These are phyloP conservation scores for Aspergillus sp. DNA, from an alignment of 2,329 filamentous ascomycete species.

Conservation along the genomic window DNA sequence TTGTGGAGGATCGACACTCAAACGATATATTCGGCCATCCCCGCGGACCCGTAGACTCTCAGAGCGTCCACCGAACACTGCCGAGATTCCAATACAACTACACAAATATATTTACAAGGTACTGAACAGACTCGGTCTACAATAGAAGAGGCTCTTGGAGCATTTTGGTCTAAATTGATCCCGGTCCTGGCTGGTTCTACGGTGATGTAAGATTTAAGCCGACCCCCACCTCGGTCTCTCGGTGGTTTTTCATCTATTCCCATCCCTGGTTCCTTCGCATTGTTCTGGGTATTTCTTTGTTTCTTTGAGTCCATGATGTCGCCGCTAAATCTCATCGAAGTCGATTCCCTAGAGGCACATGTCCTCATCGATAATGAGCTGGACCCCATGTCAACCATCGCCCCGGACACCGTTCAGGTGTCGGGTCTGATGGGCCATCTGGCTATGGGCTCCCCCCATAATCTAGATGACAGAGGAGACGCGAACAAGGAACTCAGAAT, in stretches of 20 bases:
- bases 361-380: constrained; percentile 58
- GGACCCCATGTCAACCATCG: constrained; percentile 52
- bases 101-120: background rate
- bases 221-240: background rate
- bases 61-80: too few species aligned
- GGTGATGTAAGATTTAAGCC: background rate
- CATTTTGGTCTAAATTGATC: background rate
- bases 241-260: background rate
- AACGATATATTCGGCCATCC: background rate
- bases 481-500: constrained; percentile 49
- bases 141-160: background rate
- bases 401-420: constrained; percentile 45
- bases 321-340: constrained; percentile 31
- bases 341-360: constrained; percentile 50
- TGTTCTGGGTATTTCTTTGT: too few species aligned
- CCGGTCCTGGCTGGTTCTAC: background rate
- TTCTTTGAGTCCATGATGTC: constrained; percentile 9
- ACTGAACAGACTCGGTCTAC: background rate
- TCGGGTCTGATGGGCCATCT: constrained; percentile 46
- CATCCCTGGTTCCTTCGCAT: background rate
- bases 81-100: background rate
- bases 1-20: constrained; percentile 8
- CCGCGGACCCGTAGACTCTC: too few species aligned
- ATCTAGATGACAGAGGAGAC: constrained; percentile 40
- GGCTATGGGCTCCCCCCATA: constrained; percentile 36